Evolutionary conservation across 2,329 filamentous ascomycete genomes (phyloP), one percentile per base, ranked within the genome.

Genomic region (Phaeomoniella chlamydospora): DNA sequence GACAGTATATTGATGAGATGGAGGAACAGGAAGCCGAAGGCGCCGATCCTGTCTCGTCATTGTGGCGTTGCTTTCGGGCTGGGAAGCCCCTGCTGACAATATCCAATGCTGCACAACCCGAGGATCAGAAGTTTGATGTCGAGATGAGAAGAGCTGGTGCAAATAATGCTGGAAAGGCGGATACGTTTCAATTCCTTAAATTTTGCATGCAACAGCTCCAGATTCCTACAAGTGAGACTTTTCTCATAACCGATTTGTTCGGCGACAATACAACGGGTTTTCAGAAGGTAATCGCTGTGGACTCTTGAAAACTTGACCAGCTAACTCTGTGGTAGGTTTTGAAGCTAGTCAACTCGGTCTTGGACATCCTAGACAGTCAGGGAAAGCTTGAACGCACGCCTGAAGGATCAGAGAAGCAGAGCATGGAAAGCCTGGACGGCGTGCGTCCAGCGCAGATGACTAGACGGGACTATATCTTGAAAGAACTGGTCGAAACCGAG

Each of bases 261-360:
- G 84, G 85, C 37, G 85, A 87, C 49, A 92, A 94, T 57, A 98
- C 90, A 1, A 94, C 85, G 31, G 90, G 90, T 3, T 96, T 98
- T 55, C 86, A 94, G 46, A 96, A 96, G 72, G 83, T 85, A 54
- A 41, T 61, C 53, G 19, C 33, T 14, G 17, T 39, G 36, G 12
- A 18, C 15, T 34, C 32, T 15, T 33, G 29, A 31, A 31, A 33
- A 18, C 29, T 17, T 22, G 15, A 18, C 3, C n/a, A n/a, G n/a
- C n/a, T n/a, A n/a, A n/a, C 4, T 33, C 12, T 15, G 37, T 32
- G 26, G 29, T 44, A 80, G 75, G 87, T 94, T 39, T 87, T 82
- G 15, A 83, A 85, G 61, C 84, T 94, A 39, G 83, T 98, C 45
- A 94, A 94, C 54, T 74, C 78, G 44, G 87, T 96, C 12, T 74